Base-by-base conservation (phyloP, 2,329 filamentous ascomycete genomes). In the Zasmidium cellare region DNA sequence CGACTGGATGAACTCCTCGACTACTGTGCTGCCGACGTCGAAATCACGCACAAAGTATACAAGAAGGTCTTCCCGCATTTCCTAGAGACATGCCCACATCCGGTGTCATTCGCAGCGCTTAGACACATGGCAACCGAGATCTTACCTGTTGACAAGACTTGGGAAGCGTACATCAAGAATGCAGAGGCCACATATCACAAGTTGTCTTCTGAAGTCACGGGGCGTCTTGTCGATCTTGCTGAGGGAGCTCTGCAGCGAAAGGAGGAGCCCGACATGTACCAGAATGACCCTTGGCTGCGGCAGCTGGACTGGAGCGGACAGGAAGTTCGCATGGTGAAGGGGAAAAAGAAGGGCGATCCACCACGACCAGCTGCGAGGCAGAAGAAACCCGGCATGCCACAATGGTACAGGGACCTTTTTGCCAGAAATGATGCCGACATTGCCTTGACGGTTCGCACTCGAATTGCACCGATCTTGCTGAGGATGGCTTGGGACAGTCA, bases 281-380 rank as follows among this genome's bases (percentile, higher is more conserved):
- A 80, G 55, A 87, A 83, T 44, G 93, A 99, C 69, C 91, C 92
- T 3, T 99, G 96, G 96, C 75, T 99, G 69, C 84, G 83, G 63
- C 94, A 99, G 78, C 83, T 99, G 53, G 92, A 99, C 78, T 99
- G 94, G 94, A 90, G 90, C 0, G 91, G 91, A 2, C 92, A 97
- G 74, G 91, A 96, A 72, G 82, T 96, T 61, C 92, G 85, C 71
- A 94, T 93, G 89, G 87, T 86, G 20, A 97, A 97, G 72, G 89
- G 88, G 2, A 97, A 94, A 78, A 92, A 89, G 75, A 97, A 96
- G 73, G 80, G 78, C 9, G 91, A 96, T 56, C 87, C 88, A 11
- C 88, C 89, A 1, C 82, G 91, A 46, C 91, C 88, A 25, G 89
- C 87, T 7, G 87, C 87, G 11, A 82, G 89, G 47, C 94, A 99